Base-by-base conservation (phyloP, 192 early-diverging fungal genomes). In the Rhizophagus prolifer region DNA sequence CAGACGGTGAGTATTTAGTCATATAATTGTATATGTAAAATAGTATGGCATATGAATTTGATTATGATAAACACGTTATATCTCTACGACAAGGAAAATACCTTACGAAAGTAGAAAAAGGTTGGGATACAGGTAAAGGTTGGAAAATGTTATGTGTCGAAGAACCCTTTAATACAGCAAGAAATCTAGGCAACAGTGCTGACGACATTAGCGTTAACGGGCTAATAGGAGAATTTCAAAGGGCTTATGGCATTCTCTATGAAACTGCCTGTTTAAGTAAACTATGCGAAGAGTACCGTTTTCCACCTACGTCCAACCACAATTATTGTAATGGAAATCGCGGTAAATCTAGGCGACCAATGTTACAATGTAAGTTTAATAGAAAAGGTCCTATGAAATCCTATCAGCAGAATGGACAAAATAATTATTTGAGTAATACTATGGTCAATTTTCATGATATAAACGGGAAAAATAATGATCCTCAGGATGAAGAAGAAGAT, bases 131-230 rank as follows among this genome's bases (percentile, higher is more conserved):
- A 3, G 86, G 91, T 31, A 86, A 85, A 31, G 81, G 87, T 19
- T 90, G 89, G 74, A 86, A 87, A 46, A 81, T 92, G 62, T 85
- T 98, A 25, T 96, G 96, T 80, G 90, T 97, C 16, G 97, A 98
- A 75, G 96, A 97, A 82, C 96, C 96, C 9, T 95, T 98, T 77
- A 90, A 94, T 76, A 91, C 92, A 0, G 86, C 88, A 74, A 87
- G 95, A 41, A 98, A 98, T 65, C 86, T 98, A 4, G 96, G 93
- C 0, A 96, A 98, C 73, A 94, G 93, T 26, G 94, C 94, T 2
- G 95, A 97, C 82, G 87, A 84, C 30, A 83, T 86, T 0, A 90
- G 91, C 9, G 91, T 96, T 7, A 87, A 88, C 38, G 96, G 95
- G 14, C 79, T 98, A 63, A 82, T 91, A 34, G 76, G 83, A n/a